Conservation (phyloP, 225 moss, liverwort and hornwort genomes). For the Neckera pumila region DNA sequence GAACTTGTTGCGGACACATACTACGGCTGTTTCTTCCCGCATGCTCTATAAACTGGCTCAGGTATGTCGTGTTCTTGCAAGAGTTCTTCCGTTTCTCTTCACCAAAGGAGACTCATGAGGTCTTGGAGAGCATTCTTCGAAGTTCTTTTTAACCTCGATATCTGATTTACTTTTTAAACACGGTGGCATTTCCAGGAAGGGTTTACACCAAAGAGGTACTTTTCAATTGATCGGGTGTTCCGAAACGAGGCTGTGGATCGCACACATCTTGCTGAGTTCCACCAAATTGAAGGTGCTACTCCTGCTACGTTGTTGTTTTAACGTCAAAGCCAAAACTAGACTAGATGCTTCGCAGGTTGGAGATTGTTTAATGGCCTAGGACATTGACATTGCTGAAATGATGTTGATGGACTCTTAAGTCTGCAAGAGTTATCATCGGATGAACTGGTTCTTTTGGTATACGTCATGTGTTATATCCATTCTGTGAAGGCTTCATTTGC, state of each 20-base stretch:
- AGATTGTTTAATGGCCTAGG: neutral
- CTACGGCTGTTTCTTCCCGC: conserved; percentile 80
- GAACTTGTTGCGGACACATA: conserved; percentile 89
- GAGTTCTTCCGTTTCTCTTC: neutral
- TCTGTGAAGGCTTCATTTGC: neutral
- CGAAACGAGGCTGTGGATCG: conserved; percentile 93
- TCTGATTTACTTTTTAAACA: neutral
- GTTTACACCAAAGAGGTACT: conserved; percentile 69
- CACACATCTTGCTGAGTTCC: conserved; percentile 84
- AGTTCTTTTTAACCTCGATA: no score
- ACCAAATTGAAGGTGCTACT: conserved; percentile 73
- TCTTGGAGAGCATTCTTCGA: neutral
- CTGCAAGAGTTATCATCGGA: neutral
- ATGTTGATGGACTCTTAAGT: neutral
- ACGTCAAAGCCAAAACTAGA: neutral
- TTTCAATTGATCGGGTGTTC: conserved; percentile 91
- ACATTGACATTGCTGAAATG: neutral
- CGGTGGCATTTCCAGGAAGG: conserved; percentile 27
- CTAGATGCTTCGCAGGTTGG: neutral
- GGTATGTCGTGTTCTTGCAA: conserved; percentile 6
- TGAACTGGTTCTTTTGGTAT: neutral
- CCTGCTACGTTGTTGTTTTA: neutral
- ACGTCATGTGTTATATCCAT: neutral
- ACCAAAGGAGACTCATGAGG: neutral
- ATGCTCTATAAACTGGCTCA: conserved; percentile 93